phyloP scores from a whole-genome alignment of 306 rosid species.

The Dalbergia oliveri region DNA sequence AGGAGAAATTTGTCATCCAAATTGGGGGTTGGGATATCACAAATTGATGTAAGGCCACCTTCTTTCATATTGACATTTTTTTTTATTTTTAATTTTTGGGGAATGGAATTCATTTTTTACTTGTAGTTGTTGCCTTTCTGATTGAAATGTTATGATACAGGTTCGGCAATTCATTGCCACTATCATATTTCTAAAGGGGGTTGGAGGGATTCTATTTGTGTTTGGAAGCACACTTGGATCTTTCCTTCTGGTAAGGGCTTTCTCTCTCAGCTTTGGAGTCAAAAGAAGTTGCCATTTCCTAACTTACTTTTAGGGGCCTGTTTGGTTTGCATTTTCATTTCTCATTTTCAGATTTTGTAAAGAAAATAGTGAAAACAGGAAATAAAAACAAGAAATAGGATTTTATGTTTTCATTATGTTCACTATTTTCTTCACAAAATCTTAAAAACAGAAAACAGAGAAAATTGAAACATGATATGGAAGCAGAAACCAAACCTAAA shows the following conservation, averaged over 20 bases:
- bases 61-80: not conserved
- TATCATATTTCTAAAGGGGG: conserved; percentile 67
- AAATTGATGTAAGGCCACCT: conserved; percentile 64
- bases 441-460: too few relatives aligned
- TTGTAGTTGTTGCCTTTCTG: conserved; percentile 48
- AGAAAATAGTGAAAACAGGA: too few relatives aligned
- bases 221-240: conserved; percentile 81
- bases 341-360: too few relatives aligned
- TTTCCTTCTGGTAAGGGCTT: conserved; percentile 67
- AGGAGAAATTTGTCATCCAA: conserved; percentile 62
- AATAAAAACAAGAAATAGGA: too few relatives aligned
- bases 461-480: too few relatives aligned
- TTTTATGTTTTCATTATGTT: too few relatives aligned
- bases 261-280: conserved; percentile 11
- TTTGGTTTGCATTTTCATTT: too few relatives aligned
- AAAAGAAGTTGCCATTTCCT: conserved; percentile 7
- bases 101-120: conserved; percentile 2
- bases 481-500: not conserved
- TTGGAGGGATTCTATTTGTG: conserved; percentile 88
- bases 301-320: too few relatives aligned
- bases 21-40: conserved; percentile 65
- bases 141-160: conserved; percentile 53
- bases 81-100: not conserved
- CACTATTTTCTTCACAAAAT: too few relatives aligned
- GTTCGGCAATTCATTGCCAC: conserved; percentile 62